Base-by-base conservation (phyloP, 2,329 filamentous ascomycete genomes). In the Rugonectria rugulosa region DNA sequence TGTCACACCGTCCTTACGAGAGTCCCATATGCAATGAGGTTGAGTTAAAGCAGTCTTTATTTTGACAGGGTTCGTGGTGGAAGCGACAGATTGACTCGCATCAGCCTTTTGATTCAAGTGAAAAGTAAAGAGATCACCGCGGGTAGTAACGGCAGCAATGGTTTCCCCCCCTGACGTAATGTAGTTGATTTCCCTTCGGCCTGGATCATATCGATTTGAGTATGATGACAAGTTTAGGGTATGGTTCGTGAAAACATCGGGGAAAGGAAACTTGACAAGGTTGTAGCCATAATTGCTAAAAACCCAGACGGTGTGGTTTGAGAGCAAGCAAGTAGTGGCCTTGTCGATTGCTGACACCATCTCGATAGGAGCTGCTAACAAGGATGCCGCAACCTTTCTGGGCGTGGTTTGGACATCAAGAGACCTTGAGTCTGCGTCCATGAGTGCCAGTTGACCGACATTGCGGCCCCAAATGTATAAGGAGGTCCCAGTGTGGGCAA, bases 211-310 rank as follows among this genome's bases (percentile, higher is more conserved):
- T 76, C 67, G 65, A 50, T 63, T 68, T 6, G 67, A 67, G 46
- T 66, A 70, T 56, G 88, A 88, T 47, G 85, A 86, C 51, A 84
- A 81, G 54, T 84, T 82, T 20, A 94, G 79, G 37, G 89, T 88
- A 57, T 86, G 86, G 56, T 88, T 92, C 17, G 83, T 83, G 61
- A 91, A 88, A 6, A 85, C 83, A 61, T 93, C 90, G 2, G 79
- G 77, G 27, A 91, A 79, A 0, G 92, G 90, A 60, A 98, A 97
- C 40, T 86, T 87, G 50, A 98, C 81, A 61, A 92, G 91, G n/a
- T 92, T 92, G 70, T 97, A 98, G 5, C 94, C 94, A 68, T 96
- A 98, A 63, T 96, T 96, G 1, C 92, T 94, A 66, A 99, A 97
- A 0, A 99, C 88, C 81, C 90, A 96, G 9, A 98, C 92, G 17